phyloP scores from a whole-genome alignment of 352 stramenopile genomes.

The Pythium utonaiense region DNA sequence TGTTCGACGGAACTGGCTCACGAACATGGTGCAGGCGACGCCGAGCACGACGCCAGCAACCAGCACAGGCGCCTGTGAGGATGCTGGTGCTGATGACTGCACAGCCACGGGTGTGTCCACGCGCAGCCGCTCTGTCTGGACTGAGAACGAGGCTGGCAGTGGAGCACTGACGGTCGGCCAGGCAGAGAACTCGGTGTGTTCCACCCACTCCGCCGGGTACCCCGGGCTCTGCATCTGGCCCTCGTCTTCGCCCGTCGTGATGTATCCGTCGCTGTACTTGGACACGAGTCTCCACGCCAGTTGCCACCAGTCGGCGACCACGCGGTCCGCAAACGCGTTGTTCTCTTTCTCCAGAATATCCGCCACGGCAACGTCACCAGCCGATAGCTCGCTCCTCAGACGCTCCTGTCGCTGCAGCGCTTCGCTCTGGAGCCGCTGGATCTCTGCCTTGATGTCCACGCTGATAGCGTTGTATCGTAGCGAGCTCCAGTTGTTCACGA shows the following conservation, averaged over 20 bases:
- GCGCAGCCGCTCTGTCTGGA: not conserved
- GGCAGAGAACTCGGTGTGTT: slow-evolving; percentile 36
- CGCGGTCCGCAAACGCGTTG: slow-evolving; percentile 53
- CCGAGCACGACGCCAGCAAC: slow-evolving; percentile 1
- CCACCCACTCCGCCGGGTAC: slow-evolving; percentile 59
- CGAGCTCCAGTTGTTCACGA: slow-evolving; percentile 85
- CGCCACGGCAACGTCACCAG: slow-evolving; percentile 5
- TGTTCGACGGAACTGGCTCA: not conserved
- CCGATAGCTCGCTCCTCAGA: slow-evolving; percentile 3
- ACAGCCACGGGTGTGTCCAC: not conserved
- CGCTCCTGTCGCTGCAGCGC: slow-evolving; percentile 20
- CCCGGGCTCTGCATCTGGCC: slow-evolving; percentile 45
- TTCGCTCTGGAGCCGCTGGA: slow-evolving; percentile 38
- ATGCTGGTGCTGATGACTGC: no score
- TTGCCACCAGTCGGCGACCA: slow-evolving; percentile 58
- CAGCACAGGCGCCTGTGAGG: not conserved
- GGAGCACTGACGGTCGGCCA: not conserved
- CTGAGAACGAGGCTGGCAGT: not conserved
- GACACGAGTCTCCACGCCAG: slow-evolving; percentile 59
- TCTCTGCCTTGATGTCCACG: slow-evolving; percentile 39
- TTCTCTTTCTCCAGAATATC: slow-evolving; percentile 27
- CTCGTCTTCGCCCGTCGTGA: slow-evolving; percentile 54
- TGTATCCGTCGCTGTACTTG: slow-evolving; percentile 73
- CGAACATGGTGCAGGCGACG: slow-evolving; percentile 3
- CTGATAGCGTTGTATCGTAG: slow-evolving; percentile 71